Evolutionary conservation across 805 yeast genomes (phyloP).

Genomic region (Schizosaccharomyces octosporus): DNA sequence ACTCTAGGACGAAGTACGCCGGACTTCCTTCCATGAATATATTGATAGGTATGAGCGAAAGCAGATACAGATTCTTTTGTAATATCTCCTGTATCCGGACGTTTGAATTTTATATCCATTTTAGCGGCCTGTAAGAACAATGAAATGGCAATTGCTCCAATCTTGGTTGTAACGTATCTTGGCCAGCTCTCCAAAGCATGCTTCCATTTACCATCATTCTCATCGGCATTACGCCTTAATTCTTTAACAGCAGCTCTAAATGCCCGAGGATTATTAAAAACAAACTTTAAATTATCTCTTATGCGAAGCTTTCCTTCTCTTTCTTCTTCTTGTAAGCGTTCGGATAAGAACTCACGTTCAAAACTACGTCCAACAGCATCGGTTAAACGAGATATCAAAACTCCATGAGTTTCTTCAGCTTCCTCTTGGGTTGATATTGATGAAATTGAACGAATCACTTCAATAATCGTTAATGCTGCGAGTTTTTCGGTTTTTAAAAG

Average conservation of each 20-base stretch:
- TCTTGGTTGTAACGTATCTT: conserved; percentile 30
- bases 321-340: conserved; percentile 31
- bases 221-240: not conserved
- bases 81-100: conserved; percentile 46
- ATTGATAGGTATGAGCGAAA: conserved; percentile 68
- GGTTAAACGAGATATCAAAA: conserved; percentile 64
- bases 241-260: not conserved
- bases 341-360: conserved; percentile 62
- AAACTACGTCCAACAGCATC: conserved; percentile 60
- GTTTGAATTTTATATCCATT: conserved; percentile 52
- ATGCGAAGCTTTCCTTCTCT: not conserved
- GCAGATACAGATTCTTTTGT: conserved; percentile 72
- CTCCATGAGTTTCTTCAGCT: conserved; percentile 26
- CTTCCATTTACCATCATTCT: conserved; percentile 1
- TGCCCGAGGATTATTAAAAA: conserved; percentile 1
- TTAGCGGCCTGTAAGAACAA: conserved; percentile 60
- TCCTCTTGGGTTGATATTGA: no score
- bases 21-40: conserved; percentile 46
- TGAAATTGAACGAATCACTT: conserved; percentile 28
- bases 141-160: conserved; percentile 62
- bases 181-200: conserved; percentile 23
- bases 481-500: conserved; percentile 57
- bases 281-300: conserved; percentile 1
- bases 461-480: conserved; percentile 65
- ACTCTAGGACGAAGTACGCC: conserved; percentile 66